These are phyloP conservation scores for Candida yuanshanica DNA, from an alignment of 805 yeast species.

Conservation along the genomic window DNA sequence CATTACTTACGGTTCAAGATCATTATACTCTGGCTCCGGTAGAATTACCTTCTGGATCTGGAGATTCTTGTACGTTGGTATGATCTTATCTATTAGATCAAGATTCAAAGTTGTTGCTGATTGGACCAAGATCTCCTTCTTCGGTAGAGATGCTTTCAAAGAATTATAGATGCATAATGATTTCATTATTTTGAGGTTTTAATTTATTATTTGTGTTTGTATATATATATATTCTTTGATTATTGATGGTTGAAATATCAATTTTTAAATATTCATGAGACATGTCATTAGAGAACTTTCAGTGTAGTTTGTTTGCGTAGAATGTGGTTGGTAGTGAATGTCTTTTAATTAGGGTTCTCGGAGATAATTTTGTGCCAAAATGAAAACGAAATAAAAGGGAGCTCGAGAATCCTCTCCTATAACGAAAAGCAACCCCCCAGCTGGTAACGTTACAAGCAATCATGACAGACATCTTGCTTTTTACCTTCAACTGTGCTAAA, in stretches of 20 bases:
- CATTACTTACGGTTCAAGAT: slow-evolving; percentile 72
- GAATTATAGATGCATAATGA: slow-evolving; percentile 42
- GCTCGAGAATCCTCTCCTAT: too few relatives aligned
- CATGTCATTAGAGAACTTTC: neutral
- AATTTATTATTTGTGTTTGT: neutral
- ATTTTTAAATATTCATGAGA: neutral
- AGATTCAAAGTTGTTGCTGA: slow-evolving; percentile 81
- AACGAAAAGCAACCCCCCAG: too few relatives aligned
- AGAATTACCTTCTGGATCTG: slow-evolving; percentile 83
- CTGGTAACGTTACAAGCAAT: too few relatives aligned
- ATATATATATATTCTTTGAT: neutral
- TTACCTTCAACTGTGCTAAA: slow-evolving; percentile 57
- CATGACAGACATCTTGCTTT: slow-evolving; percentile 13
- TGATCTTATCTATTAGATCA: slow-evolving; percentile 84
- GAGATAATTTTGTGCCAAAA: too few relatives aligned
- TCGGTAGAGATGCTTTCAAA: slow-evolving; percentile 91
- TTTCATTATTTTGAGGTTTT: neutral
- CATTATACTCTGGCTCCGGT: slow-evolving; percentile 83
- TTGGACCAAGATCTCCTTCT: slow-evolving; percentile 82
- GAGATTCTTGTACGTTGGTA: slow-evolving; percentile 86
- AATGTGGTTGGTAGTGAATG: too few relatives aligned
- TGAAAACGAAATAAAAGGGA: too few relatives aligned
- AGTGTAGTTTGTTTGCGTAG: too few relatives aligned
- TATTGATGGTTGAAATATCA: neutral
- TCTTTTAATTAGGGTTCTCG: too few relatives aligned